phyloP scores from a whole-genome alignment of 2,329 filamentous ascomycete genomes.

The Aspergillus hiratsukae region DNA sequence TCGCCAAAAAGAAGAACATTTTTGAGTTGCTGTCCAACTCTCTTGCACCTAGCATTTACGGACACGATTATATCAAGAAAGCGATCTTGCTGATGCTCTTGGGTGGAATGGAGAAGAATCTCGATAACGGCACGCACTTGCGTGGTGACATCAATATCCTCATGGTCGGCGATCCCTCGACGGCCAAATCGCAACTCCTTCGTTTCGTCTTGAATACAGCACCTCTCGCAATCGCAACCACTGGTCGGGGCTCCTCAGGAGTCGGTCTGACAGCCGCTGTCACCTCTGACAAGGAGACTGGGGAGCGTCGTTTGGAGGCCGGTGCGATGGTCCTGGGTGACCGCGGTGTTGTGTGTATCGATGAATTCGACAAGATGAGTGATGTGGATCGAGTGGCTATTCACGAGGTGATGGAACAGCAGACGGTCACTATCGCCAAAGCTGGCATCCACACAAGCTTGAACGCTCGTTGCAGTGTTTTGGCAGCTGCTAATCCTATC shows the following conservation, averaged over 20 bases:
- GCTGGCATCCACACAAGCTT: conserved; percentile 96
- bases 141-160: conserved; percentile 98
- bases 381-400: conserved; percentile 97
- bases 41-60: conserved; percentile 91
- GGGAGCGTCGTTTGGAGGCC: conserved; percentile 87
- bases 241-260: conserved; percentile 91
- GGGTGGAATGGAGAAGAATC: conserved; percentile 95
- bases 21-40: conserved; percentile 93
- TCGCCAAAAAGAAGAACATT: conserved; percentile 88
- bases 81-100: conserved; percentile 93
- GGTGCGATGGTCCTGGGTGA: conserved; percentile 99
- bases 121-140: conserved; percentile 95
- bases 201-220: conserved; percentile 97
- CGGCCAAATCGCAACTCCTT: conserved; percentile 95
- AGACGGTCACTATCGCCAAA: conserved; percentile 98
- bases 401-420: conserved; percentile 99
- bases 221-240: conserved; percentile 92
- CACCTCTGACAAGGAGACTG: conserved; percentile 94
- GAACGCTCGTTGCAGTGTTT: conserved; percentile 92
- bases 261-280: conserved; percentile 97
- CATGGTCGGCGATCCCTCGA: conserved; percentile 98
- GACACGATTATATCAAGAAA: conserved; percentile 96
- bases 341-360: conserved; percentile 95
- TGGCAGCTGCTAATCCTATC: conserved; percentile 94
- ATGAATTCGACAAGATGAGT: conserved; percentile 99